A percentile compares a stretch with the other conserved stretches of the same genome.
phyloP scores from a whole-genome alignment of 805 yeast species.

The Wickerhamiella siamensis region DNA sequence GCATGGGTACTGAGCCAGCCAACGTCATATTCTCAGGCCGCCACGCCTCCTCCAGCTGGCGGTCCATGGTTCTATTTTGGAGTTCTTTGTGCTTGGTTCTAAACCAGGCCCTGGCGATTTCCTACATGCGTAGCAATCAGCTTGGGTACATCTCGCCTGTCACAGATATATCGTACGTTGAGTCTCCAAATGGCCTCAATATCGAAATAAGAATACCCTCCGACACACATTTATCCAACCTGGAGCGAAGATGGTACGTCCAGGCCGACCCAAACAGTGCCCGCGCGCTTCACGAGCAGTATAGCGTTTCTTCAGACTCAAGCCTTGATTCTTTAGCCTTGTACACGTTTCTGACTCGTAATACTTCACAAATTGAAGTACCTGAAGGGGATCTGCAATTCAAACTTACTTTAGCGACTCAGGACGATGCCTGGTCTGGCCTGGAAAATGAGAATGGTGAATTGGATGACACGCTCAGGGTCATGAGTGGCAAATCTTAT shows the following conservation, averaged over 20 bases:
- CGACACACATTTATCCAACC: constrained; percentile 13
- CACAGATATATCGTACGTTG: background rate
- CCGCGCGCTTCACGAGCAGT: background rate
- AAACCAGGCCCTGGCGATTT: background rate
- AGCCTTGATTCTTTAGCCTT: constrained; percentile 12
- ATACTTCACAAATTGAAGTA: constrained; percentile 14
- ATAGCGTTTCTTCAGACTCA: background rate
- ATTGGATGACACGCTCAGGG: constrained; percentile 5
- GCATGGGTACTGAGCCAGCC: no score
- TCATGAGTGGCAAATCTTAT: constrained; percentile 19
- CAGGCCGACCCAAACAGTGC: constrained; percentile 18
- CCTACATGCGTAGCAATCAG: background rate
- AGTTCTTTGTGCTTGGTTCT: background rate
- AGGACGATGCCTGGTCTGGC: constrained; percentile 9
- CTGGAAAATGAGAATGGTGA: constrained; percentile 5
- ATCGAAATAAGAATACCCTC: constrained; percentile 15
- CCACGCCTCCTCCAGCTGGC: no score
- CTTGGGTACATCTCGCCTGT: background rate
- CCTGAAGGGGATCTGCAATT: constrained; percentile 14
- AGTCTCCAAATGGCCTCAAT: background rate
- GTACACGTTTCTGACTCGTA: constrained; percentile 16
- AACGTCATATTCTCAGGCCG: no score
- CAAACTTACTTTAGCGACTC: constrained; percentile 16
- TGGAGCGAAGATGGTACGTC: constrained; percentile 21
- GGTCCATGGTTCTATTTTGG: background rate